Evolutionary conservation across 1,139 yeast species (phyloP).

Genomic region (Ogataea hybrid): DNA sequence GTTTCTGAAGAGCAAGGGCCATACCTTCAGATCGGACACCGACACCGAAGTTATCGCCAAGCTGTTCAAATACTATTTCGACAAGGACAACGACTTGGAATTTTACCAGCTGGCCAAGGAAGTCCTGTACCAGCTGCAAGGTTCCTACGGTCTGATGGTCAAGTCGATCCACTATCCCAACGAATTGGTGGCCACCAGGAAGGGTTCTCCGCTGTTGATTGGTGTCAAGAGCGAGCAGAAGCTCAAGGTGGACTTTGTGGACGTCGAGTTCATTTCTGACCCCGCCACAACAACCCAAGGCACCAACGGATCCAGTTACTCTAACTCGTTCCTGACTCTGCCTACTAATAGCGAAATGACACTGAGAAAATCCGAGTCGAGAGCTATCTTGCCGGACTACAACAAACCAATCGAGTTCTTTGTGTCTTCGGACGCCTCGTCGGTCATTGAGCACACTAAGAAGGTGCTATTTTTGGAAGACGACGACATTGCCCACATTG

Average conservation of each 20-base stretch:
- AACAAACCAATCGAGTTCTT: constrained; percentile 83
- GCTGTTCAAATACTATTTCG: constrained; percentile 84
- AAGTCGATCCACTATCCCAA: constrained; percentile 92
- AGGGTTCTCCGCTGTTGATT: constrained; percentile 94
- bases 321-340: constrained; percentile 14
- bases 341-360: constrained; percentile 22
- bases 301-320: constrained; percentile 13
- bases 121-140: constrained; percentile 90
- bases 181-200: constrained; percentile 95
- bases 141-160: constrained; percentile 94
- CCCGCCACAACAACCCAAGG: constrained; percentile 17
- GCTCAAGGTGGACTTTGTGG: constrained; percentile 96
- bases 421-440: constrained; percentile 95
- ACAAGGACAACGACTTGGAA: constrained; percentile 69
- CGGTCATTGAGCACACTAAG: constrained; percentile 97
- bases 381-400: constrained; percentile 33
- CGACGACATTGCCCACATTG: constrained; percentile 97
- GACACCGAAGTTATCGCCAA: constrained; percentile 98
- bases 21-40: constrained; percentile 84
- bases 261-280: constrained; percentile 89
- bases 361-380: constrained; percentile 32
- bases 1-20: constrained; percentile 76
- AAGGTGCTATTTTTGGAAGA: constrained; percentile 96
- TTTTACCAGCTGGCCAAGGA: constrained; percentile 91
- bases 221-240: constrained; percentile 97